Base-by-base conservation (phyloP, 2,329 filamentous ascomycete species). In the Pyricularia sp. region DNA sequence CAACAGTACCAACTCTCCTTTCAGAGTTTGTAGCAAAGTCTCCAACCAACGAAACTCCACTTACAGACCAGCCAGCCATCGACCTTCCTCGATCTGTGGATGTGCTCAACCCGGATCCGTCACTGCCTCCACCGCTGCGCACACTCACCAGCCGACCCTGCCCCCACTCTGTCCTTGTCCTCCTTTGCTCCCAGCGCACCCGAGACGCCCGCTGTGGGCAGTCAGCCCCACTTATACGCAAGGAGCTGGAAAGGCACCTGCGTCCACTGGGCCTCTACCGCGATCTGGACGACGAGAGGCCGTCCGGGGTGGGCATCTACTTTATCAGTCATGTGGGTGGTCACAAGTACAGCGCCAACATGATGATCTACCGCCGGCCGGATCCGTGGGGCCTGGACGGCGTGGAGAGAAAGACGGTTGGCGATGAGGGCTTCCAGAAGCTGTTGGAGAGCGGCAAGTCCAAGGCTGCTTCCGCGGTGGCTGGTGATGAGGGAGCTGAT, bases 281-380 rank as follows among this genome's bases (percentile, higher is more conserved):
- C 33, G 93, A 97, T 73, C 78, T 94, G 61, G 86, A 96, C 72
- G 94, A 99, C 74, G 87, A 92, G 74, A 80, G 94, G 66, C 91
- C 93, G 0, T 93, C 93, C 12, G 94, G 94, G 13, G 93, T 97
- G 6, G 93, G 91, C 0, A 90, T 99, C 68, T 96, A 96, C 78
- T 97, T 97, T 73, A 96, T 97, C 72, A 93, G 87, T 69, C 94
- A 99, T 73, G 92, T 97, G 2, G 94, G 94, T 31, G 94, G 94
- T 0, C 94, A 99, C 79, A 97, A 97, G 78, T 97, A 96, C 77
- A 87, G 88, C 61, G 94, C 94, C 31, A 99, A 99, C 71, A 86
- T 97, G 70, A 90, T 99, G 79, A 81, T 99, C 1, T 97, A 99
- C 75, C 84, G 94, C 10, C 82, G 83, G 64, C 80, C 78, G 7